Conservation (phyloP, 208 protist species). For the Leptomonas pyrrhocoris region DNA sequence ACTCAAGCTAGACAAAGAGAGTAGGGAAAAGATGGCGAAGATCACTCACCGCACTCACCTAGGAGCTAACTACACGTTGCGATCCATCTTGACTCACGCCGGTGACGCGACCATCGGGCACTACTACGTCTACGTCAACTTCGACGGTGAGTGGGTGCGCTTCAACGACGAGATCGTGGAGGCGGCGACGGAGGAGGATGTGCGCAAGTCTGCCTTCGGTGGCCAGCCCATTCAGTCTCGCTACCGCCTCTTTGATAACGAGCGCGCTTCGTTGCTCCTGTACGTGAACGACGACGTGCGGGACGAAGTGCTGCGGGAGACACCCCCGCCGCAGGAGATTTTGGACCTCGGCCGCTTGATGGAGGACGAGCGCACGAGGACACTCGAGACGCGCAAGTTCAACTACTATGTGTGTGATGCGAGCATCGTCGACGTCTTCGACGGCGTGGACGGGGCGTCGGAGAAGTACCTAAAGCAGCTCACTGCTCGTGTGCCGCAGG, state of each 20-base stretch:
- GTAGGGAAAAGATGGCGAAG: constrained; percentile 40
- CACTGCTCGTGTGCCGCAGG: constrained; percentile 26
- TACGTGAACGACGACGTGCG: constrained; percentile 65
- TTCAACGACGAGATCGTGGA: constrained; percentile 85
- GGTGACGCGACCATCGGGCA: constrained; percentile 82
- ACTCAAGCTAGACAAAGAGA: constrained; percentile 64
- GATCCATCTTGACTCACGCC: constrained; percentile 83
- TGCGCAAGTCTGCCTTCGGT: constrained; percentile 65
- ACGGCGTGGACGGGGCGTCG: constrained; percentile 35
- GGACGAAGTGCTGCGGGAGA: constrained; percentile 38
- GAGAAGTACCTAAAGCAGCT: constrained; percentile 22
- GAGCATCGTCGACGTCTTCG: constrained; percentile 46
- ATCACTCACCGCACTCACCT: constrained; percentile 13
- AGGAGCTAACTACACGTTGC: constrained; percentile 70
- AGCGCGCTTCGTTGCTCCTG: constrained; percentile 72
- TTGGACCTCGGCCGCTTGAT: constrained; percentile 42
- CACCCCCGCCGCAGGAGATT: constrained; percentile 34
- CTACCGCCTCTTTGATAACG: constrained; percentile 57
- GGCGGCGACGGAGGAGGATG: constrained; percentile 43
- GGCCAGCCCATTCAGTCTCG: constrained; percentile 38
- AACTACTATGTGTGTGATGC: constrained; percentile 45
- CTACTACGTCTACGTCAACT: constrained; percentile 87
- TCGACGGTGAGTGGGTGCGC: constrained; percentile 65
- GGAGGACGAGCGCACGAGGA: constrained; percentile 32
- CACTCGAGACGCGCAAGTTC: constrained; percentile 24